phyloP scores from a whole-genome alignment of 1,284 basidiomycete species.

The Ustilago crameri region DNA sequence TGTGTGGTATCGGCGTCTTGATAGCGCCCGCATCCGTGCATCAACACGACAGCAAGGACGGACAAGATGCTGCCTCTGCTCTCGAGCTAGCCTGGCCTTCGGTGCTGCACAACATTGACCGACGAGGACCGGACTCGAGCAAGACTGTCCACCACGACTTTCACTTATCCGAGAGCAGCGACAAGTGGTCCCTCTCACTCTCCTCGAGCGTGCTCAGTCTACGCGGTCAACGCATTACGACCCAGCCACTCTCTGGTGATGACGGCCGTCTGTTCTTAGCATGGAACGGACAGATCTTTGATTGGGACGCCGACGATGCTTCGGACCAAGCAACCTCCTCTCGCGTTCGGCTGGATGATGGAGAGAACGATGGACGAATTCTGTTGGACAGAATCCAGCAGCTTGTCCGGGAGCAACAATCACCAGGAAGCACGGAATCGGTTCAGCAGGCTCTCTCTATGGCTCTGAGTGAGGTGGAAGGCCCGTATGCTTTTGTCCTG shows the following conservation, averaged over 20 bases:
- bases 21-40: slow-evolving; percentile 10
- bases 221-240: slow-evolving; percentile 47
- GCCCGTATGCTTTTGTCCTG: slow-evolving; percentile 61
- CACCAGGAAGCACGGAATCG: neutral
- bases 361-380: slow-evolving; percentile 49
- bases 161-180: neutral
- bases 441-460: slow-evolving; percentile 1
- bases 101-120: slow-evolving; percentile 21
- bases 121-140: slow-evolving; percentile 24
- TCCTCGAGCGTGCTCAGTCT: slow-evolving; percentile 56
- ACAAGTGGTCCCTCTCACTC: slow-evolving; percentile 19
- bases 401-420: slow-evolving; percentile 2
- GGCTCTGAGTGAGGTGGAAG: slow-evolving; percentile 53
- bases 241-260: slow-evolving; percentile 45
- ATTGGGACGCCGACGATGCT: slow-evolving; percentile 16
- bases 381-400: slow-evolving; percentile 40
- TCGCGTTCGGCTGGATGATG: slow-evolving; percentile 14
- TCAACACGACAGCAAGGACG: neutral
- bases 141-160: slow-evolving; percentile 17
- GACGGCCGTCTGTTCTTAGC: slow-evolving; percentile 35
- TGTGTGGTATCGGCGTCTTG: slow-evolving; percentile 41
- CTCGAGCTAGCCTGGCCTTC: slow-evolving; percentile 16
- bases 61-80: neutral
- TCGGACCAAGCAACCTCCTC: slow-evolving; percentile 11
- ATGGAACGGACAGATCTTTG: slow-evolving; percentile 66